These are phyloP conservation scores for Neurospora africana DNA, from an alignment of 495 filamentous ascomycete species.

Conservation along the genomic window DNA sequence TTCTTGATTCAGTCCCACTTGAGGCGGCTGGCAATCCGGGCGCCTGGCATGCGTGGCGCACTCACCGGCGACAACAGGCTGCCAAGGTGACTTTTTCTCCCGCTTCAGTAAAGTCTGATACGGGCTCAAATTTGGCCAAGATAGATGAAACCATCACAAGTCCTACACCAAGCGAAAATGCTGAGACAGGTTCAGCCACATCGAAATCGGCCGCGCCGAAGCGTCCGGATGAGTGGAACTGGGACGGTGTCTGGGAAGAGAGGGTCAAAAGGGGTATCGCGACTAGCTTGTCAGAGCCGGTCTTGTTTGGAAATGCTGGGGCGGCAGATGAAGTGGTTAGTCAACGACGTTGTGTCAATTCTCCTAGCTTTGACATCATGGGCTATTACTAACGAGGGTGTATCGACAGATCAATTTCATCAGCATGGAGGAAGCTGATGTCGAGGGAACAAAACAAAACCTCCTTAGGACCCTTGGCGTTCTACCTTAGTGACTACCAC, in stretches of 20 bases:
- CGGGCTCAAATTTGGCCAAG: not conserved
- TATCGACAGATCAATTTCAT: slow-evolving; percentile 55
- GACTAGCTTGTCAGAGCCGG: slow-evolving; percentile 63
- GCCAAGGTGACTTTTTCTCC: slow-evolving; percentile 11
- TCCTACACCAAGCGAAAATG: not conserved
- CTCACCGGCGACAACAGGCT: slow-evolving; percentile 40
- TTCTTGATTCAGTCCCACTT: slow-evolving; percentile 69
- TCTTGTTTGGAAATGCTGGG: slow-evolving; percentile 55
- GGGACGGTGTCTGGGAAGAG: slow-evolving; percentile 90
- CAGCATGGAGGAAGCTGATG: slow-evolving; percentile 49
- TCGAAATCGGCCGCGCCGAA: slow-evolving; percentile 24
- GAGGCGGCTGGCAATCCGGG: slow-evolving; percentile 78
- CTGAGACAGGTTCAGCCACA: slow-evolving; percentile 12
- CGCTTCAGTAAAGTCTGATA: not conserved
- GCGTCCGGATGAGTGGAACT: slow-evolving; percentile 79
- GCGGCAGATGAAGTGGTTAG: slow-evolving; percentile 61
- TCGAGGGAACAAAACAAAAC: slow-evolving; percentile 49
- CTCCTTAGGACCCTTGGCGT: slow-evolving; percentile 42
- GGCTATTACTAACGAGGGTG: slow-evolving; percentile 9
- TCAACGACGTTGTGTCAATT: slow-evolving; percentile 1
- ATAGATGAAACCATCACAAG: not conserved
- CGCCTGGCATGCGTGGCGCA: slow-evolving; percentile 83
- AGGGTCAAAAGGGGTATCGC: slow-evolving; percentile 67
- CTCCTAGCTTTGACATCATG: not conserved
- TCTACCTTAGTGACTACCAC: slow-evolving; percentile 3